phyloP scores from a whole-genome alignment of 306 rosid genomes.

The Ochetophila trinervis region DNA sequence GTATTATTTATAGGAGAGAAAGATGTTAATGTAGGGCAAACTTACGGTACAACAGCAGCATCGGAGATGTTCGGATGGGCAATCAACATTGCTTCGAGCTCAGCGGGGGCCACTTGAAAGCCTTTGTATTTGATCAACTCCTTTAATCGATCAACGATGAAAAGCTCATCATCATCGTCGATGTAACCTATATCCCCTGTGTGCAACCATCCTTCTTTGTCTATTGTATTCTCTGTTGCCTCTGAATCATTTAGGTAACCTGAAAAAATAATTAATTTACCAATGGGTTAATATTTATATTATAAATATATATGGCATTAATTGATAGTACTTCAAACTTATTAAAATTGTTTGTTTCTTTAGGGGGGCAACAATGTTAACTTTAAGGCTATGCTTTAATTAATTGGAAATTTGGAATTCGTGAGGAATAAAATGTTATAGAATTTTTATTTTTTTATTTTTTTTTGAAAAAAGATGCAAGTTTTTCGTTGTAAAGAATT shows the following conservation, averaged over 20 bases:
- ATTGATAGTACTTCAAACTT: too few relatives aligned
- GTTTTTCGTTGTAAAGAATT: too few relatives aligned
- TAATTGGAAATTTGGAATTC: too few relatives aligned
- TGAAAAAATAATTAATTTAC: constrained; percentile 15
- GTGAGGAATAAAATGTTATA: too few relatives aligned
- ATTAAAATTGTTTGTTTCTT: too few relatives aligned
- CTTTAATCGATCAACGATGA: constrained; percentile 75
- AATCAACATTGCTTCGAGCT: constrained; percentile 69
- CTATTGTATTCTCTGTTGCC: constrained; percentile 66
- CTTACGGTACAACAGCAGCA: constrained; percentile 79
- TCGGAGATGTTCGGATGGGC: constrained; percentile 64
- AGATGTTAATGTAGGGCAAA: neutral
- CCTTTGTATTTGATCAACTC: constrained; percentile 89
- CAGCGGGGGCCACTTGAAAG: constrained; percentile 88
- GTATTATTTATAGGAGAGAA: too few relatives aligned
- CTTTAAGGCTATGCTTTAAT: too few relatives aligned
- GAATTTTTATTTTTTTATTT: too few relatives aligned
- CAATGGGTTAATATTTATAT: neutral
- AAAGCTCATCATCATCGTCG: constrained; percentile 61
- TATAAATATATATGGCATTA: too few relatives aligned
- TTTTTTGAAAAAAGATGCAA: too few relatives aligned
- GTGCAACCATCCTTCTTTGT: constrained; percentile 73
- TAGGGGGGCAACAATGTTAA: too few relatives aligned
- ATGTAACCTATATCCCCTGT: constrained; percentile 76
- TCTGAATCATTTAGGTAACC: constrained; percentile 72